Base-by-base conservation (phyloP, 2,329 filamentous ascomycete genomes). In the Beauveria rudraprayagi region DNA sequence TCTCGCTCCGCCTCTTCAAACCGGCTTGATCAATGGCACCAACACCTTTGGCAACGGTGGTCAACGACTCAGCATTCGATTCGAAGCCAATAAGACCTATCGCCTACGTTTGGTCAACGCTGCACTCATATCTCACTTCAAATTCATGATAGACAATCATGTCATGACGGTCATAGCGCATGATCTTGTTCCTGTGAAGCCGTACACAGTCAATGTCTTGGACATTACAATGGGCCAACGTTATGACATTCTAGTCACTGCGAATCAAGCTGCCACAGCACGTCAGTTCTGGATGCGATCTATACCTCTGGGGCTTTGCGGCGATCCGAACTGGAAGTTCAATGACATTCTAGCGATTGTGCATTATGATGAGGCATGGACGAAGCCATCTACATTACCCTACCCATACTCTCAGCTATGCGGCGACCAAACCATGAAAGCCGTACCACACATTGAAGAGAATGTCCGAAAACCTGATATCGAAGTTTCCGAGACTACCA, bases 121-220 rank as follows among this genome's bases (percentile, higher is more conserved):
- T 1, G 76, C 76, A 34, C 68, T 76, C 19, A 77, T 79, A 43
- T 75, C 71, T 7, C 72, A 74, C 63, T 77, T 76, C 69, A 75
- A 76, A 63, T 83, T 83, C 66, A 75, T 72, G 43, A 81, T 84
- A 62, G 81, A 84, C 68, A 78, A 80, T 56, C 84, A 88, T 68
- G 77, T 67, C 0, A 69, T 88, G 65, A 80, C 75, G 0, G 83
- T 88, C 44, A 83, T 88, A 37, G 76, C 78, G 0, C 73, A 71
- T n/a, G 85, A 86, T 62, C 71, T 87, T 3, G 81, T 87, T 0
- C 82, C 84, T 17, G 51, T 54, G 19, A 24, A 40, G 22, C 2
- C 76, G 0, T 78, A 83, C 1, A 73, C 75, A 0, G 57, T 77
- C 26, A 70, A 54, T 6, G 19, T 54, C 22, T n/a, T 86, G 19